phyloP scores from a whole-genome alignment of 2,329 filamentous ascomycete species.

The Chaetothyriales sp. region DNA sequence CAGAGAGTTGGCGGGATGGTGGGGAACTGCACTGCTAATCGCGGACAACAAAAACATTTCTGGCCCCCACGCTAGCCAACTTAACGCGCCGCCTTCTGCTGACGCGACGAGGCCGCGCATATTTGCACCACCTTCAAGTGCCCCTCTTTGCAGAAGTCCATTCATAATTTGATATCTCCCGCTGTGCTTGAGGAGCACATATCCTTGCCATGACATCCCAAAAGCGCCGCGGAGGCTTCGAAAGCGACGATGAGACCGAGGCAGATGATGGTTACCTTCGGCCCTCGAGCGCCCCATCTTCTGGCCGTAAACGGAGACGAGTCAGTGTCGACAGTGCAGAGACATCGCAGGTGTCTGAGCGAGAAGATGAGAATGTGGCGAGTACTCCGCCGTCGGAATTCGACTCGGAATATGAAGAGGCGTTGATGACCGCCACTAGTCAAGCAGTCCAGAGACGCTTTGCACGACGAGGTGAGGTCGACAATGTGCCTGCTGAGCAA shows the following conservation, averaged over 20 bases:
- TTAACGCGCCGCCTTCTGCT: too few relatives aligned
- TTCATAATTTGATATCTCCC: not conserved
- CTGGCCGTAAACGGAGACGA: conserved; percentile 10
- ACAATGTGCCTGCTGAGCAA: conserved; percentile 65
- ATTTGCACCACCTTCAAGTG: too few relatives aligned
- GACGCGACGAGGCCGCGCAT: too few relatives aligned
- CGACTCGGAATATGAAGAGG: conserved; percentile 9
- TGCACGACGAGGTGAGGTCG: conserved; percentile 36
- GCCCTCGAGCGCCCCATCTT: not conserved
- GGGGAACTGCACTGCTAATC: too few relatives aligned
- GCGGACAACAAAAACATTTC: too few relatives aligned
- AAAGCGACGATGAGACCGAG: not conserved
- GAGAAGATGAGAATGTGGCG: conserved; percentile 2
- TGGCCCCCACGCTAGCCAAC: too few relatives aligned
- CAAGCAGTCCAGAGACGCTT: conserved; percentile 45
- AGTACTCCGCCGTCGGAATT: conserved; percentile 13
- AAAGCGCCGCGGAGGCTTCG: not conserved
- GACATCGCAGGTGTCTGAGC: conserved; percentile 5
- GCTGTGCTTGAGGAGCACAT: not conserved
- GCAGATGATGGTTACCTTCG: not conserved
- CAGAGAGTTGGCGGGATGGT: too few relatives aligned
- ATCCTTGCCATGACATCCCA: not conserved
- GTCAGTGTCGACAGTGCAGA: conserved; percentile 13
- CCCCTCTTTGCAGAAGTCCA: not conserved
- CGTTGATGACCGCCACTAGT: conserved; percentile 39